A percentile compares a stretch with the other conserved stretches of the same genome.
Evolutionary conservation across 306 rosid genomes (phyloP).

Genomic region (Alnus rubra): DNA sequence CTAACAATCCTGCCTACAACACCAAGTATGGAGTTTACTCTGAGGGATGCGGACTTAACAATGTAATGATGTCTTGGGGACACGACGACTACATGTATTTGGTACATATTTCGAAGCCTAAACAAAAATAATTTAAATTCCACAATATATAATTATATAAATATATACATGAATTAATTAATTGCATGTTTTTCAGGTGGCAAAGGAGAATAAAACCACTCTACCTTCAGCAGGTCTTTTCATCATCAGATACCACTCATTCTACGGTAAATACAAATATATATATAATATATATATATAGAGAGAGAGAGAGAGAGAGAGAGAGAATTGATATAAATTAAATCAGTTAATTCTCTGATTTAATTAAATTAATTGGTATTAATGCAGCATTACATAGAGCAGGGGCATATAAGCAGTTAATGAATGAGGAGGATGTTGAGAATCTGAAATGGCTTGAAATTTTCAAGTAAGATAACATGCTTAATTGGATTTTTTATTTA

Average conservation of each 20-base stretch:
- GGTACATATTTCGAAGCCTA: constrained; percentile 37
- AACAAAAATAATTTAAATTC: neutral
- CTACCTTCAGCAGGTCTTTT: constrained; percentile 83
- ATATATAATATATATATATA: too few relatives aligned
- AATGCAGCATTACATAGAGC: constrained; percentile 66
- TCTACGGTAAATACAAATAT: constrained; percentile 49
- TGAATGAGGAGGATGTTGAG: constrained; percentile 75
- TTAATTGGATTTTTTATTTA: too few relatives aligned
- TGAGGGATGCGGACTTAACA: constrained; percentile 70
- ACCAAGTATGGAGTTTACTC: constrained; percentile 69
- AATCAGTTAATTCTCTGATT: too few relatives aligned
- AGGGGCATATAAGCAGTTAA: constrained; percentile 66
- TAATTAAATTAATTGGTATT: neutral
- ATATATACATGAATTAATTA: too few relatives aligned
- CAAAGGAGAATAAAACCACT: constrained; percentile 61
- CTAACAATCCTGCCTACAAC: constrained; percentile 49
- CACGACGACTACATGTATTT: constrained; percentile 90
- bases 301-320: too few relatives aligned
- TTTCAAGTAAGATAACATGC: constrained; percentile 54
- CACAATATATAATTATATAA: too few relatives aligned
- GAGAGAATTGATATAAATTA: too few relatives aligned
- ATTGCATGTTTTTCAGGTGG: constrained; percentile 51
- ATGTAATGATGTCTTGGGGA: constrained; percentile 90
- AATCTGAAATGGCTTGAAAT: constrained; percentile 74
- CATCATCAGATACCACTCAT: constrained; percentile 85